Percentiles rank a stretch among this genome's conserved stretches.
Conservation (phyloP, 2,329 filamentous ascomycete genomes). For the Fusarium siculi region DNA sequence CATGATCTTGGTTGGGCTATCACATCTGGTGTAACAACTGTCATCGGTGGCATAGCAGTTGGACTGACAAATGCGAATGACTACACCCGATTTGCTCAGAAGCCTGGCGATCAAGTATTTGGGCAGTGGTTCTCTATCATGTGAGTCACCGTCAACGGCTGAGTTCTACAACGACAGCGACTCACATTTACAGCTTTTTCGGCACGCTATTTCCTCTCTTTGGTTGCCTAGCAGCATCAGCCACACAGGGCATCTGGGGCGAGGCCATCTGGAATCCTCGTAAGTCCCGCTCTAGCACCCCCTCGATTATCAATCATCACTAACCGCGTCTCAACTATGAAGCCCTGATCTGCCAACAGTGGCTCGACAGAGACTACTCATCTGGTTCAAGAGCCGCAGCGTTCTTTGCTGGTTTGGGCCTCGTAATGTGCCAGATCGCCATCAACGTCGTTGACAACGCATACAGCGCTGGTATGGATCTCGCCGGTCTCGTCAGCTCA, state of each 20-base stretch:
- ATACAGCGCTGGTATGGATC: background rate
- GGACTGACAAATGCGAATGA: background rate
- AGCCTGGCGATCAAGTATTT: background rate
- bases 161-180: fast-evolving
- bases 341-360: background rate
- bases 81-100: background rate
- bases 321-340: background rate
- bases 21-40: background rate
- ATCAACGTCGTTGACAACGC: background rate
- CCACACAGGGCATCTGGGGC: fast-evolving
- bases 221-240: background rate
- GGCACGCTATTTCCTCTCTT: background rate
- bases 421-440: background rate
- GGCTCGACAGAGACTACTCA: background rate
- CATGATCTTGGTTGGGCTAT: background rate
- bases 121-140: background rate
- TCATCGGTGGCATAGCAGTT: background rate
- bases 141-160: fast-evolving
- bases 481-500: background rate
- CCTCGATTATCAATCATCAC: fast-evolving
- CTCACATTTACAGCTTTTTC: background rate
- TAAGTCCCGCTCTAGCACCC: fast-evolving
- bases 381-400: background rate
- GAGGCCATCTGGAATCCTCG: background rate
- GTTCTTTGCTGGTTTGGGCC: background rate